phyloP scores from a whole-genome alignment of 192 early-diverging fungal genomes.

The Mortierella hygrophila region DNA sequence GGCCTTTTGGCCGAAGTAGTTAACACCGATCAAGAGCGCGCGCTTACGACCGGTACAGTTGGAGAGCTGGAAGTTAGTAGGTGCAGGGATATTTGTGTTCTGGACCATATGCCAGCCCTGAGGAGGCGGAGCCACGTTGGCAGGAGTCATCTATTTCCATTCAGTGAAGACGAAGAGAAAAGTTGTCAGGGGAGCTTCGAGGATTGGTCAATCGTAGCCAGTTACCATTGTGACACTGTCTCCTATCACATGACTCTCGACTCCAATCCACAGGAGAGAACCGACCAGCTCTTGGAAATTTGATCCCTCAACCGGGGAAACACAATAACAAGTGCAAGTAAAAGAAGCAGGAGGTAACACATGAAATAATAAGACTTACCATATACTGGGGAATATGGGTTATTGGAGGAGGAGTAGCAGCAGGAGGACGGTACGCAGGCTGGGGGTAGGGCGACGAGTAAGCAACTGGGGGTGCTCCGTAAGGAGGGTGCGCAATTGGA shows the following conservation, averaged over 20 bases:
- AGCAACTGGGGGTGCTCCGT: slow-evolving; percentile 3
- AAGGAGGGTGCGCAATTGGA: background rate
- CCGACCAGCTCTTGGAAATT: background rate
- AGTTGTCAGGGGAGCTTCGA: background rate
- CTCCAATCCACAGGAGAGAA: too few relatives aligned
- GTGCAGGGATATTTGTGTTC: slow-evolving; percentile 42
- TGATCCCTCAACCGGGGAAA: background rate
- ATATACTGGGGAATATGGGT: slow-evolving; percentile 29
- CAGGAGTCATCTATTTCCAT: slow-evolving; percentile 30
- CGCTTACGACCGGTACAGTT: slow-evolving; percentile 78
- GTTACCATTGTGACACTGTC: background rate
- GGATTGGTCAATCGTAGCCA: background rate
- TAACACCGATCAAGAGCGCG: slow-evolving; percentile 94
- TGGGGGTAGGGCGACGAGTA: slow-evolving; percentile 1
- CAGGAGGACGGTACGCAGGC: slow-evolving; percentile 1
- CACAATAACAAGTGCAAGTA: background rate
- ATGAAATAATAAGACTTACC: slow-evolving; percentile 36
- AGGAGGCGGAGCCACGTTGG: slow-evolving; percentile 27
- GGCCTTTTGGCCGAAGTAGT: slow-evolving; percentile 78
- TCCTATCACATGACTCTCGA: background rate
- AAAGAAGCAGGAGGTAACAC: slow-evolving; percentile 17
- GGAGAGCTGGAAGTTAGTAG: slow-evolving; percentile 61
- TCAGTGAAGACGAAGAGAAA: background rate
- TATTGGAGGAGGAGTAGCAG: background rate
- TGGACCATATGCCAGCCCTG: slow-evolving; percentile 36